Evolutionary conservation across 2,329 filamentous ascomycete species (phyloP), one percentile per base, ranked within the genome.

Genomic region (Pseudogymnoascus sp.): DNA sequence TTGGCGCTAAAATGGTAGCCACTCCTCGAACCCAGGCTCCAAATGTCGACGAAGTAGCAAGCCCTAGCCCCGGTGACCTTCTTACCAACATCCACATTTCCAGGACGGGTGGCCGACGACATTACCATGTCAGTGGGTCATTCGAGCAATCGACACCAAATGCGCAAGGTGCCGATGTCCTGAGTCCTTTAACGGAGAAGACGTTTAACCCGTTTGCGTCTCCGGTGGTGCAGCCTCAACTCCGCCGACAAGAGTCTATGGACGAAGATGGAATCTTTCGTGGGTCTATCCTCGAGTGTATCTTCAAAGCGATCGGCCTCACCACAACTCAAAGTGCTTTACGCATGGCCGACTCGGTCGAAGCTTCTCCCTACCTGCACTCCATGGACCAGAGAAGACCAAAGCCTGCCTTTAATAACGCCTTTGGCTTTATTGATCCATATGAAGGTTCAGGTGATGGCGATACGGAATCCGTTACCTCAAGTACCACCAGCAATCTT

Each of bases 241-340:
- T 84, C 31, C 88, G 91, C 69, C 84, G 88, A 4, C 87, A 93
- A 67, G 92, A 97, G 63, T 89, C 90, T 0, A 78, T 92, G 6
- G 91, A 96, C 67, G 95, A 97, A 72, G 93, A 97, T 70, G 85
- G 88, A 56, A 76, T 96, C 5, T 97, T 99, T 75, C 84, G 96
- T 42, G 88, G 91, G 64, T 96, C 92, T 0, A 91, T 99, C 14
- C 78, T 97, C 21, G 91, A 96, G 68, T 97, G 95, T 72, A 96
- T 99, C 78, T 93, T 96, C 76, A 97, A 93, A 72, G 89, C 92
- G 0, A 89, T 99, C 65, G 95, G 95, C 0, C 78, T 99, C 63
- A 89, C 87, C 18, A 85, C 87, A 34, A 83, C 82, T 2, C 86
- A 86, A 37, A 84, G 87, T 64, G 80, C 83, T 0, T 79, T 88